phyloP scores from a whole-genome alignment of 257 asterid genomes.

The Nyctanthes arbortristis region DNA sequence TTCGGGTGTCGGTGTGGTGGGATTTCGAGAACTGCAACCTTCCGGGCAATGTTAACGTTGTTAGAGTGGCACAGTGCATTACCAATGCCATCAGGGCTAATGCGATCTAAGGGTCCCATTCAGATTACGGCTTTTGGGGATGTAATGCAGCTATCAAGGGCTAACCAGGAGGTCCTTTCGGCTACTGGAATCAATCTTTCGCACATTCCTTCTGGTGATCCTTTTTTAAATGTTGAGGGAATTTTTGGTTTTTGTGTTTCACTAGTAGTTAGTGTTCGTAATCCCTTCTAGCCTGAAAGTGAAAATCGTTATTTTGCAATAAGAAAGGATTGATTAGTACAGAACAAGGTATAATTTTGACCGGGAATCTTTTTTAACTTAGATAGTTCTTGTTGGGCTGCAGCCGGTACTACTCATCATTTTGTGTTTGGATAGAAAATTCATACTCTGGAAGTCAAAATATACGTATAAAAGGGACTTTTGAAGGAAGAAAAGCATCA shows the following conservation, averaged over 20 bases:
- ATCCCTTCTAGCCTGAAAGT: neutral
- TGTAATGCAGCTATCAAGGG: slow-evolving; percentile 69
- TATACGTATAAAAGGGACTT: neutral
- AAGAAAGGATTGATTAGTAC: neutral
- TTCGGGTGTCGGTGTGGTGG: slow-evolving; percentile 97
- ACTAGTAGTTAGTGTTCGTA: neutral
- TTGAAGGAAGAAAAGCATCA: neutral
- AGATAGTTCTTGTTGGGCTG: neutral
- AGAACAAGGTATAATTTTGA: neutral
- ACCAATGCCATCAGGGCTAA: slow-evolving; percentile 75
- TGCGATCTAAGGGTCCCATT: slow-evolving; percentile 83
- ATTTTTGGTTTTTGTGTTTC: neutral
- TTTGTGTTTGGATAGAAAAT: neutral
- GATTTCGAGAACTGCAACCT: slow-evolving; percentile 84
- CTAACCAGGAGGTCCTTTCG: slow-evolving; percentile 83
- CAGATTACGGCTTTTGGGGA: slow-evolving; percentile 95
- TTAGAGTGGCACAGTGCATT: slow-evolving; percentile 59
- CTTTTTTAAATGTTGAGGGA: neutral
- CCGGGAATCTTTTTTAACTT: neutral
- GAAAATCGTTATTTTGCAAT: neutral
- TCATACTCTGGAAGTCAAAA: neutral
- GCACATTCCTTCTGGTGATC: slow-evolving; percentile 77
- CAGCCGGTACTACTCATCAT: neutral
- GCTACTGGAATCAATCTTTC: slow-evolving; percentile 76
- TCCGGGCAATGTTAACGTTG: slow-evolving; percentile 59